Percentiles rank a stretch among this genome's conserved stretches.
These are phyloP conservation scores for Exophiala lecanii-corni DNA, from an alignment of 2,329 filamentous ascomycete species.

Conservation along the genomic window DNA sequence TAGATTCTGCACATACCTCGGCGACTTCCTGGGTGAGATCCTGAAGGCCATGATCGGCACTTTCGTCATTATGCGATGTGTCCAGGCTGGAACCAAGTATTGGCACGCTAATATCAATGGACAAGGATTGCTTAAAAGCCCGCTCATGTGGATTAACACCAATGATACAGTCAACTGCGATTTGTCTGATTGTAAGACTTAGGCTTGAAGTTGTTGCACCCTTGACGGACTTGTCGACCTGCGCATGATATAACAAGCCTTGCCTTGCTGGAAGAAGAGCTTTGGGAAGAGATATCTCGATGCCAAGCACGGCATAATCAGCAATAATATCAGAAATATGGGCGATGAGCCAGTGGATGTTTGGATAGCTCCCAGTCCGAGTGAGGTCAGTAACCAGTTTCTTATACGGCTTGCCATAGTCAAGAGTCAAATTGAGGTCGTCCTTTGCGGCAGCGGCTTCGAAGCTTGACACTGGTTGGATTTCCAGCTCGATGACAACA, in stretches of 20 bases:
- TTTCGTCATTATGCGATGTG: slow-evolving; percentile 3
- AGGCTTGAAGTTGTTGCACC: slow-evolving; percentile 13
- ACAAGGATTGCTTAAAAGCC: slow-evolving; percentile 46
- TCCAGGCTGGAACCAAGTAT: slow-evolving; percentile 16
- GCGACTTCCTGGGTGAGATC: slow-evolving; percentile 36
- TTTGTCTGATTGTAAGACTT: slow-evolving; percentile 36
- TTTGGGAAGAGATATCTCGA: slow-evolving; percentile 36
- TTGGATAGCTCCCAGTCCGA: slow-evolving; percentile 12
- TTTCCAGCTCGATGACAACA: slow-evolving; percentile 38
- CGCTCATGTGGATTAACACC: slow-evolving; percentile 52
- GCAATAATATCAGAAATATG: slow-evolving; percentile 12
- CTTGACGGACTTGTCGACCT: slow-evolving; percentile 24
- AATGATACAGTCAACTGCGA: slow-evolving; percentile 44
- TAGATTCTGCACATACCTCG: slow-evolving; percentile 31
- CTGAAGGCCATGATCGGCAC: slow-evolving; percentile 29
- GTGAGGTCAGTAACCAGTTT: slow-evolving; percentile 30
- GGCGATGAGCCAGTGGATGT: slow-evolving; percentile 18
- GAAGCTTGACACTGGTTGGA: slow-evolving; percentile 38
- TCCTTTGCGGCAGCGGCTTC: slow-evolving; percentile 40
- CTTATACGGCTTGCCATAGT: slow-evolving; percentile 46
- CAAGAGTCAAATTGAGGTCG: slow-evolving; percentile 42
- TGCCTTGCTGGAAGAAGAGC: slow-evolving; percentile 40
- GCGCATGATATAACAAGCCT: slow-evolving; percentile 37
- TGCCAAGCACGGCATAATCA: slow-evolving; percentile 16
- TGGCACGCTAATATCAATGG: slow-evolving; percentile 35